Evolutionary conservation across 371 early-diverging fungal species (phyloP), one percentile per base, ranked within the genome.

Genomic region (Mortierella sp.): DNA sequence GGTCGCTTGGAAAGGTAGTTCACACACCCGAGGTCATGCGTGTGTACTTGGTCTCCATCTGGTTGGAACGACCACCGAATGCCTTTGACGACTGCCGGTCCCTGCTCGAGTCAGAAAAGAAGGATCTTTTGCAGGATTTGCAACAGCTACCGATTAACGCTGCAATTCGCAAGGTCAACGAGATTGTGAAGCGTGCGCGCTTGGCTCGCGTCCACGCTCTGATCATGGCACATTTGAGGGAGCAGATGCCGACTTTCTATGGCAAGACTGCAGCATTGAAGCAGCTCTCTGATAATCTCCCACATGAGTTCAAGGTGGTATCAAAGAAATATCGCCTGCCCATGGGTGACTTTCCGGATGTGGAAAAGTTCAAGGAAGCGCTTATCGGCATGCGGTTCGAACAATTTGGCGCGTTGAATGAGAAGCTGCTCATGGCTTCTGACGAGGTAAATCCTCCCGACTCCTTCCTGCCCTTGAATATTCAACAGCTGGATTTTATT

Each of bases 1-100:
- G 95, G 95, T 94, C 95, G 24, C 83, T 95, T 12, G 96, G 96
- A 51, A 93, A 93, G 72, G 94, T 96, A 1, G 84, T 95, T 5
- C 85, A 90, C 43, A 92, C 94, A 0, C 96, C 96, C 31, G 96
- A 95, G 79, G 96, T 95, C 24, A 87, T 89, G 83, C 88, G 95
- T 28, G 96, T 95, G 44, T 96, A 90, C 68, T 67, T 95, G 52
- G 89, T 92, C 14, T 90, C 91, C 4, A 94, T 95, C 79, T 93
- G 96, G 94, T 85, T 85, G 6, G 86, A 88, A 44, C 86, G 90
- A 53, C 90, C 93, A 9, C 84, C 87, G 1, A 88, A 92, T 58
- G 80, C 84, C 69, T 90, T 86, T 80, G 89, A 90, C 32, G 95
- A 95, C 50, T 89, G 89, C 70, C 80, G 87, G 12, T 84, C 83